Evolutionary conservation across 2,329 filamentous ascomycete species (phyloP), one percentile per base, ranked within the genome.

Genomic region (Westerdykella ornata): DNA sequence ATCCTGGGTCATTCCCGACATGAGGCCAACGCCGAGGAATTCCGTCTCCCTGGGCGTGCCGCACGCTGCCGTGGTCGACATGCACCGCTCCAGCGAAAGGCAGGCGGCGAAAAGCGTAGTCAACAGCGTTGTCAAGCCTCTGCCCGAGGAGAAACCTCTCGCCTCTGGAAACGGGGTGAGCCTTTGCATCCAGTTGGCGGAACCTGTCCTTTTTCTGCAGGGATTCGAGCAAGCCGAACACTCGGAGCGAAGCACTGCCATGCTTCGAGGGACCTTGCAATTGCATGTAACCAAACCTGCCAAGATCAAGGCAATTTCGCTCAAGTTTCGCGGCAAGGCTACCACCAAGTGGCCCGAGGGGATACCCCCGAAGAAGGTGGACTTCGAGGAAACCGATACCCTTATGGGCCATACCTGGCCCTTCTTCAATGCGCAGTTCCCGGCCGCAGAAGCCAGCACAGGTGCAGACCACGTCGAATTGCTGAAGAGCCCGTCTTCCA

Each of bases 341-440:
- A 79, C 84, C 49, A 97, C 92, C 1, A 88, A 95, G 60, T 98
- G 92, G 92, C 90, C 92, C 13, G 92, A 97, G 70, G 80, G 88
- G 38, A 92, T 97, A 20, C 90, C 92, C 3, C 88, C 89, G 0
- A 76, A 83, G 43, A 95, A 94, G 65, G 76, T 83, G 1, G 85
- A 94, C 31, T 81, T 87, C 39, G 84, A 80, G 55, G 88, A 97
- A 60, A 85, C 87, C 48, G 85, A 92, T 52, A 86, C 82, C 3
- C 75, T 97, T 45, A 83, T 94, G 66, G 90, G 85, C 31, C 89
- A 96, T 58, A 90, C 81, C 14, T 81, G 88, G 68, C 90, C 84
- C 0, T 97, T 97, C 62, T 98, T 96, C 73, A 94, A 96, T 57
- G 84, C 85, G 36, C 76, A 80, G 48, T 78, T 80, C 48, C 69